Percentiles rank a stretch among this genome's conserved stretches.
Conservation (phyloP, 441 rosid species). For the Omphalea diandra region DNA sequence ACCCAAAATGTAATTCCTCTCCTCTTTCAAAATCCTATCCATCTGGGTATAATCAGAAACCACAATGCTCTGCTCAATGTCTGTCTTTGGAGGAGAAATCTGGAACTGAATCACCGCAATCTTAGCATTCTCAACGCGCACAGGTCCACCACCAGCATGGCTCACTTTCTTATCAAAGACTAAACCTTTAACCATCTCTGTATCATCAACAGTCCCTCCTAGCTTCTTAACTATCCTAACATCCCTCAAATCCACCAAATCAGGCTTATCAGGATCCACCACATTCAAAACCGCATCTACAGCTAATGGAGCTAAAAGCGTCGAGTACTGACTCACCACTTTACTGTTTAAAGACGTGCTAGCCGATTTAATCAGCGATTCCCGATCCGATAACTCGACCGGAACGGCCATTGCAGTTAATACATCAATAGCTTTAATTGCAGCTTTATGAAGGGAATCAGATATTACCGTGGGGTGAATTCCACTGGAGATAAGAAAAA, state of each 20-base stretch:
- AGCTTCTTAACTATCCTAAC: slow-evolving; percentile 90
- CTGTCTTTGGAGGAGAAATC: slow-evolving; percentile 92
- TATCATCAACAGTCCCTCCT: slow-evolving; percentile 95
- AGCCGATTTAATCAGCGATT: slow-evolving; percentile 75
- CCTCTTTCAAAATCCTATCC: slow-evolving; percentile 97
- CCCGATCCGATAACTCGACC: slow-evolving; percentile 72
- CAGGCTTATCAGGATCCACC: slow-evolving; percentile 74
- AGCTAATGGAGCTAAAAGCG: slow-evolving; percentile 83
- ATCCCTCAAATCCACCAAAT: slow-evolving; percentile 81
- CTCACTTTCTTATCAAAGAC: slow-evolving; percentile 91
- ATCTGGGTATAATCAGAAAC: slow-evolving; percentile 93
- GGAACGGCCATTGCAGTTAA: slow-evolving; percentile 89
- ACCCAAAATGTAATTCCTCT: slow-evolving; percentile 88
- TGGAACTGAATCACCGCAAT: slow-evolving; percentile 95
- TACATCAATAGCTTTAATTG: slow-evolving; percentile 68
- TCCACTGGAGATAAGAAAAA: slow-evolving; percentile 53
- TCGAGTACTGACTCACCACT: slow-evolving; percentile 92
- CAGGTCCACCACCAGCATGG: slow-evolving; percentile 78
- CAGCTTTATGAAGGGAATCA: slow-evolving; percentile 77
- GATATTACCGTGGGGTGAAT: slow-evolving; percentile 96
- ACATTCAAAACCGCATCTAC: slow-evolving; percentile 78
- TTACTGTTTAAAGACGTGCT: slow-evolving; percentile 89
- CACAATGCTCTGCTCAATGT: slow-evolving; percentile 90
- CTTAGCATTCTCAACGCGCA: slow-evolving; percentile 79
- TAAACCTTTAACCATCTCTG: slow-evolving; percentile 78